These are phyloP conservation scores for Litchi chinensis DNA, from an alignment of 345 rosid species.

Conservation along the genomic window DNA sequence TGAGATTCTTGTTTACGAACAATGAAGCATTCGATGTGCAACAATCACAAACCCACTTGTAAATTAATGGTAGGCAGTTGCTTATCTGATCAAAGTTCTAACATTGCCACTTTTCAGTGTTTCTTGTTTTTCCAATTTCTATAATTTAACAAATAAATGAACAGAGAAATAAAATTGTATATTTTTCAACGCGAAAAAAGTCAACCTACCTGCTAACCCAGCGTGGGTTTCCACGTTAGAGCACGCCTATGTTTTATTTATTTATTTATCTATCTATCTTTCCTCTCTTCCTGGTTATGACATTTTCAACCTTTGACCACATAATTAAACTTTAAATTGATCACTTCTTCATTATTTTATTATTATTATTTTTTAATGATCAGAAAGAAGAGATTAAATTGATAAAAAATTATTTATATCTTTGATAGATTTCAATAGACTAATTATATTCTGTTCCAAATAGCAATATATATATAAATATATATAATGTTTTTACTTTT, in stretches of 20 bases:
- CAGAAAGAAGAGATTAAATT: too few relatives aligned
- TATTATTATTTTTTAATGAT: too few relatives aligned
- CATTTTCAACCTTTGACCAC: not conserved
- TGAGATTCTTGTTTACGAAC: not conserved
- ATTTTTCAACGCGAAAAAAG: not conserved
- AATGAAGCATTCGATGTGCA: not conserved
- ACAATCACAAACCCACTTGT: not conserved
- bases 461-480: too few relatives aligned
- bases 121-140: not conserved
- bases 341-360: not conserved
- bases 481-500: too few relatives aligned
- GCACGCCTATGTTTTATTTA: not conserved
- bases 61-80: too few relatives aligned
- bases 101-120: not conserved
- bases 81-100: too few relatives aligned
- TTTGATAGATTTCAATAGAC: too few relatives aligned
- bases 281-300: not conserved
- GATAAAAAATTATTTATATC: too few relatives aligned
- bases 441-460: too few relatives aligned
- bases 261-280: too few relatives aligned
- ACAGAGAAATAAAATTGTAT: not conserved
- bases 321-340: not conserved
- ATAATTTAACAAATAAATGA: not conserved
- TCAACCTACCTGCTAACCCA: not conserved
- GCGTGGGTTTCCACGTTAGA: not conserved